Evolutionary conservation across 2,329 filamentous ascomycete species (phyloP), one percentile per base, ranked within the genome.

Genomic region (Xylariaceae sp.): DNA sequence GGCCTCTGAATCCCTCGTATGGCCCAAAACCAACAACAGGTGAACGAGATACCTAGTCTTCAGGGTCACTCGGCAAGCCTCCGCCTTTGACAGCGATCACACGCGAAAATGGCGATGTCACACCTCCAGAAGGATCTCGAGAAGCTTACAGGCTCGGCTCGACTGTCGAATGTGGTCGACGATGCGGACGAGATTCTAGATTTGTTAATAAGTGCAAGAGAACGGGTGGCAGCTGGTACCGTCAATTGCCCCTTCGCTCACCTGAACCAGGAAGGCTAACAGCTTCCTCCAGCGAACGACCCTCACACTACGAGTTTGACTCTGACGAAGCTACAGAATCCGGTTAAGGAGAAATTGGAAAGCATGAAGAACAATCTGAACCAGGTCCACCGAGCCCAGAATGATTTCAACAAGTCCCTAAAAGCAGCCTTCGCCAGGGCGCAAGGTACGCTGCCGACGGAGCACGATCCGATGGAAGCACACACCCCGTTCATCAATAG

Each of bases 151-250:
- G 81, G 77, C 59, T 81, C 78, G 49, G 79, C 82, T 24, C 84
- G 83, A 57, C 76, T 90, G 34, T 77, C 77, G 3, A 78, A 84
- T 42, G 83, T 83, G 30, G 81, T 95, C 43, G 69, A 80, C 26
- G 83, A 94, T 73, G 85, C 95, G 15, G 89, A 97, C 61, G 78
- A 79, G 45, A 85, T 90, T 30, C 89, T 98, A 52, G 79, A 89
- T 48, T 66, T 87, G 43, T 79, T 98, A 19, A 77, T 80, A 49
- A 73, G 74, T 36, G 87, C 90, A 30, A 78, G 89, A 42, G 81
- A 88, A 48, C 73, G 79, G 50, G 84, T 96, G 45, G 82, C 83
- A 49, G 69, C 75, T 53, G 82, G 89, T 89, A 64, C 11, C 11
- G 46, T 15, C 12, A 17, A 12, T 26, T 37, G 30, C 29, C n/a